Evolutionary conservation across 257 asterid species (phyloP).

Genomic region (Sherardia arvensis): DNA sequence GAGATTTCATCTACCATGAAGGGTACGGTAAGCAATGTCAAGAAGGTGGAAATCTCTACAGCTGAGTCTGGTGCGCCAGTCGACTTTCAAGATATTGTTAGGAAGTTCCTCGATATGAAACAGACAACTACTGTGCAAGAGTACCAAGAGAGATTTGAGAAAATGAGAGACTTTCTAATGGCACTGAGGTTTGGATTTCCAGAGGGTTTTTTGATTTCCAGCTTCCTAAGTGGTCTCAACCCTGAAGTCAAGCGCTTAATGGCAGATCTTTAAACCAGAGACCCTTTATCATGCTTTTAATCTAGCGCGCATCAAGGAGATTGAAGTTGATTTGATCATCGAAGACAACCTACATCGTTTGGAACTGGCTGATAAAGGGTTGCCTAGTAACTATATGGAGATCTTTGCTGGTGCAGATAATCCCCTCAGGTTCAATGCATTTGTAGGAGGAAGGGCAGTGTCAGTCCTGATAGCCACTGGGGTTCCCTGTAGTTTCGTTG

Average conservation of each 20-base stretch:
- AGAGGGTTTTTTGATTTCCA: not conserved
- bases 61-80: not conserved
- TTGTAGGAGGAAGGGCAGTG: not conserved
- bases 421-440: not conserved
- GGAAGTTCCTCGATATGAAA: not conserved
- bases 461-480: not conserved
- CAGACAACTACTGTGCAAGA: not conserved
- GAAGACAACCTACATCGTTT: not conserved
- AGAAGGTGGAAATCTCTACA: not conserved
- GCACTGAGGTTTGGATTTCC: not conserved
- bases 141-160: constrained; percentile 5
- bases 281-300: constrained; percentile 1
- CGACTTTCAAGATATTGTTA: not conserved
- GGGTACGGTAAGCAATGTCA: not conserved
- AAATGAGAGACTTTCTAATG: not conserved
- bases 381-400: not conserved
- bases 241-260: not conserved
- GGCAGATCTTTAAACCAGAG: not conserved
- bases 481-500: not conserved
- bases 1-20: not conserved
- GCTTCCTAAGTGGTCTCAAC: constrained; percentile 4
- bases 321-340: not conserved
- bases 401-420: not conserved
- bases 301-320: constrained; percentile 1
- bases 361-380: too few species aligned